Percentiles rank a stretch among this genome's conserved stretches.
These are phyloP conservation scores for Cyclotella baltica DNA, from an alignment of 108 stramenopile genomes.

Conservation along the genomic window DNA sequence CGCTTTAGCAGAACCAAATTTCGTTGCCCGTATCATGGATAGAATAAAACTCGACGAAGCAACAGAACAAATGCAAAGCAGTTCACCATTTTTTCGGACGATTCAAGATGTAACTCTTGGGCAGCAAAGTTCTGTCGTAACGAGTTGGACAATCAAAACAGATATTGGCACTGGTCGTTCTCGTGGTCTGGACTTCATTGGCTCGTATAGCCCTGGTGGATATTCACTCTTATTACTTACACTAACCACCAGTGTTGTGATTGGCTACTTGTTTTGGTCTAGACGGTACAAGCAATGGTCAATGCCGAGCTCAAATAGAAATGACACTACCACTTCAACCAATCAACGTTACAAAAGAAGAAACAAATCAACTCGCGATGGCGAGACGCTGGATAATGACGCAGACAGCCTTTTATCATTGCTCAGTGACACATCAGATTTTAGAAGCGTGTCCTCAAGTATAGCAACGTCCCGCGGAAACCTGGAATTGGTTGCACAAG, in stretches of 20 bases:
- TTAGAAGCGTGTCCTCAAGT: background rate
- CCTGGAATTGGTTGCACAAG: background rate
- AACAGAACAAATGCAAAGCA: conserved; percentile 25
- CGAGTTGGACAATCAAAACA: conserved; percentile 57
- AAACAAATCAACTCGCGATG: background rate
- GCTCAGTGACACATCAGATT: background rate
- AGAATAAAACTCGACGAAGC: conserved; percentile 37
- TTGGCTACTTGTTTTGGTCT: conserved; percentile 11
- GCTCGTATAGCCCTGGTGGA: background rate
- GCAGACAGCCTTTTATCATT: background rate
- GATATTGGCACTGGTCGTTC: conserved; percentile 36
- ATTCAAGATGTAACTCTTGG: conserved; percentile 26
- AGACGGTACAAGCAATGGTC: background rate
- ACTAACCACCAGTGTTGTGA: conserved; percentile 10
- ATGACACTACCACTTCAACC: background rate
- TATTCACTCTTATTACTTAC: conserved; percentile 13
- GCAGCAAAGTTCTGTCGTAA: conserved; percentile 43
- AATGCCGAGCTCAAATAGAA: background rate
- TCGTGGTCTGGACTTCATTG: background rate
- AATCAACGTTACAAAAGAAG: background rate
- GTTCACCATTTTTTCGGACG: conserved; percentile 39
- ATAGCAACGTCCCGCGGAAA: background rate
- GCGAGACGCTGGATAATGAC: background rate
- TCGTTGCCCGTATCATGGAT: conserved; percentile 30
- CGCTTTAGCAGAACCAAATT: conserved; percentile 32